Evolutionary conservation across 169 alveolate genomes (phyloP).

Genomic region (Plasmodium chabaudi): DNA sequence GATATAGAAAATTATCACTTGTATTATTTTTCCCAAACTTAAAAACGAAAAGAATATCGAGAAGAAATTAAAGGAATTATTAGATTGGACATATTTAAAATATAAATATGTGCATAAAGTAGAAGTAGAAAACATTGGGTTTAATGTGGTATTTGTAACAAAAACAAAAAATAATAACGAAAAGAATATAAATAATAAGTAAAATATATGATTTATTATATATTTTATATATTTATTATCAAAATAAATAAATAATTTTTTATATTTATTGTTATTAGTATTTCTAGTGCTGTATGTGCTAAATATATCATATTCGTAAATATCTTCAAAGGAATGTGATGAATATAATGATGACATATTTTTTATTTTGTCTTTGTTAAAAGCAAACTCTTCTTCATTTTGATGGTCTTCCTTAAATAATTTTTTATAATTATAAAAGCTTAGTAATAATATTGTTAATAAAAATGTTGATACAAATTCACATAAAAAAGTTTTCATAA

Average conservation of each 20-base stretch:
- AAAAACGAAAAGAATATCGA: conserved; percentile 44
- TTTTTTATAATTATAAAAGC: conserved; percentile 66
- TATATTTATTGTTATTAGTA: neutral
- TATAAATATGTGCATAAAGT: conserved; percentile 60
- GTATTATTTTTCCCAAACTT: conserved; percentile 51
- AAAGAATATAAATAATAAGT: conserved; percentile 62
- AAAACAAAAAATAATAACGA: conserved; percentile 67
- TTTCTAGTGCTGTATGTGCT: neutral
- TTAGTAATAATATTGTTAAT: conserved; percentile 49
- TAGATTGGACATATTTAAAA: conserved; percentile 49
- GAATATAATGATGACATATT: conserved; percentile 43
- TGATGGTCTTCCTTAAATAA: conserved; percentile 50
- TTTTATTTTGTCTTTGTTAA: conserved; percentile 22
- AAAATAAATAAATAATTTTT: conserved; percentile 9
- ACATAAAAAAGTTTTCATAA: conserved; percentile 71
- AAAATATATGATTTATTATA: conserved; percentile 61
- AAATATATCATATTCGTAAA: conserved; percentile 29
- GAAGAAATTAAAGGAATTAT: conserved; percentile 13
- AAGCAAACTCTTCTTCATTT: conserved; percentile 38
- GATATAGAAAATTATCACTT: conserved; percentile 31
- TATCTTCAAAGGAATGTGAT: conserved; percentile 42
- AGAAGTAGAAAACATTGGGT: conserved; percentile 66
- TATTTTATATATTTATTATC: conserved; percentile 71
- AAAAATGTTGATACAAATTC: conserved; percentile 68
- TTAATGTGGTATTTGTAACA: conserved; percentile 69